Conservation (phyloP, 768 basidiomycete genomes). For the Sporobolomyces roseus region DNA sequence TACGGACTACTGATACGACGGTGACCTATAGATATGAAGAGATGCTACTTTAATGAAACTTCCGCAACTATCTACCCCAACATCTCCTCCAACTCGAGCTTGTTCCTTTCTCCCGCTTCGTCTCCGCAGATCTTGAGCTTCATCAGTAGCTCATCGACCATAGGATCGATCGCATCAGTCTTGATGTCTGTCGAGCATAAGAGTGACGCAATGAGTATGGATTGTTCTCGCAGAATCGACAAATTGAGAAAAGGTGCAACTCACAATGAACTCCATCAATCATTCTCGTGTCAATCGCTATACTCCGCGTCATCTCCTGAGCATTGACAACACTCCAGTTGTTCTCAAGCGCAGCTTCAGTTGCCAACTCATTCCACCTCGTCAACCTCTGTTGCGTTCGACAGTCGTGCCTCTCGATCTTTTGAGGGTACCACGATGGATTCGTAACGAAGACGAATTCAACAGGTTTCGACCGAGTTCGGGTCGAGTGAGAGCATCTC, state of each 20-base stretch:
- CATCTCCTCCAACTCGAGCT: too few relatives aligned
- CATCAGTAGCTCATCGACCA: slow-evolving; percentile 17
- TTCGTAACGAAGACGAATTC: slow-evolving; percentile 20
- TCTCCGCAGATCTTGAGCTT: slow-evolving; percentile 25
- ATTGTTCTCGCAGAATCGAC: not conserved
- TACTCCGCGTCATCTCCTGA: not conserved
- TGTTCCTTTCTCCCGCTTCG: too few relatives aligned
- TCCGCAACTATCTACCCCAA: too few relatives aligned
- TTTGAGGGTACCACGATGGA: slow-evolving; percentile 19
- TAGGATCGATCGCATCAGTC: slow-evolving; percentile 31
- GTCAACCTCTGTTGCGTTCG: slow-evolving; percentile 17
- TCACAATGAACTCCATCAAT: slow-evolving; percentile 30
- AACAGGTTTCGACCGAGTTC: not conserved
- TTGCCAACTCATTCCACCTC: slow-evolving; percentile 4
- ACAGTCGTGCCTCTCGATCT: slow-evolving; percentile 20
- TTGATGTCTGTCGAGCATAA: slow-evolving; percentile 5
- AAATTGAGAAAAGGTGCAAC: not conserved
- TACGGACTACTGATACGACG: too few relatives aligned
- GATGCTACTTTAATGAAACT: too few relatives aligned
- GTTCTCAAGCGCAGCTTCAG: not conserved
- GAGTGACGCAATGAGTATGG: not conserved
- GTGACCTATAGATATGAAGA: too few relatives aligned
- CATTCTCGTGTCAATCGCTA: slow-evolving; percentile 16
- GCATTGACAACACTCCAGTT: slow-evolving; percentile 27
- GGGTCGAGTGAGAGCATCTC: too few relatives aligned